Percentiles rank a stretch among this genome's conserved stretches.
These are phyloP conservation scores for Cryptomeria japonica DNA, from an alignment of 75 land plant species.

Conservation along the genomic window DNA sequence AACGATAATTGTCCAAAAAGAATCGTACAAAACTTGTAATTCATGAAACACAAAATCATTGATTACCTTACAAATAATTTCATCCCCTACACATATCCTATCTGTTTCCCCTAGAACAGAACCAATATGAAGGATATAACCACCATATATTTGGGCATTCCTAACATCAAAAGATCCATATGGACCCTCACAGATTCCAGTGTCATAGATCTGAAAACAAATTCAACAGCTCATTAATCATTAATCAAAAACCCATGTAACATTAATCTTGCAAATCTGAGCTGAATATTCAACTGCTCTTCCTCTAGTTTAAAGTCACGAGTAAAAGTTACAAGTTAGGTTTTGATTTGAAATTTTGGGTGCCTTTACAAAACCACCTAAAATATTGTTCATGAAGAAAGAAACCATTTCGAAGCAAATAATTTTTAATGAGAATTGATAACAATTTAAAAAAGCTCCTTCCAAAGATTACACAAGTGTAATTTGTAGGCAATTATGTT, in stretches of 20 bases:
- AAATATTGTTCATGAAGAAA: not conserved
- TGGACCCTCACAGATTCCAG: slow-evolving; percentile 68
- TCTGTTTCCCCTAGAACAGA: slow-evolving; percentile 37
- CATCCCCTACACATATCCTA: slow-evolving; percentile 65
- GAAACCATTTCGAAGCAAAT: not conserved
- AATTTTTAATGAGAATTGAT: not conserved
- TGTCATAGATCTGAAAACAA: slow-evolving; percentile 80
- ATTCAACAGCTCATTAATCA: not conserved
- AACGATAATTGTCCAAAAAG: slow-evolving; percentile 4
- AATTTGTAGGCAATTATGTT: not conserved
- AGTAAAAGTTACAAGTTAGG: not conserved
- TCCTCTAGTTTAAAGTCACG: not conserved
- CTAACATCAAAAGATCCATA: slow-evolving; percentile 68
- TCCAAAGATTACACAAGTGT: not conserved
- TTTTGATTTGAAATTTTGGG: not conserved
- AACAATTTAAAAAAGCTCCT: not conserved
- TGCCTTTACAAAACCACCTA: not conserved
- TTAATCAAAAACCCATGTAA: not conserved
- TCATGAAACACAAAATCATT: not conserved
- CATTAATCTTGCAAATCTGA: not conserved
- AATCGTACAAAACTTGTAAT: not conserved
- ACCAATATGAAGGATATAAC: slow-evolving; percentile 90
- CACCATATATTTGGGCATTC: slow-evolving; percentile 89
- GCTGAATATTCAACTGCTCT: not conserved
- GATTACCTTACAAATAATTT: slow-evolving; percentile 70